Evolutionary conservation across 73 alveolate genomes (phyloP).

Genomic region (Symbiodinium pilosum): DNA sequence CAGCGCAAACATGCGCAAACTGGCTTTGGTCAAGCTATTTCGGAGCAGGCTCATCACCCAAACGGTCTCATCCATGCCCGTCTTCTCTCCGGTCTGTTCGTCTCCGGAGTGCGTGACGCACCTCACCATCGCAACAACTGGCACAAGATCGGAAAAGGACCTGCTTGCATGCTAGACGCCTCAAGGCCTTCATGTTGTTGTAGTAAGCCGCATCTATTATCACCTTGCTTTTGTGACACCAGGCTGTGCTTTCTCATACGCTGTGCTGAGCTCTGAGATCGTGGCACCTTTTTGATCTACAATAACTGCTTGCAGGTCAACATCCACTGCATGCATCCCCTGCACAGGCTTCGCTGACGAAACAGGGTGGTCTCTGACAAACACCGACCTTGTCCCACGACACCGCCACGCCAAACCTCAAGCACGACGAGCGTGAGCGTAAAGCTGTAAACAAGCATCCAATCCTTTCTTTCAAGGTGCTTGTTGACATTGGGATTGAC

Average conservation of each 20-base stretch:
- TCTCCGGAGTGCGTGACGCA: conserved; percentile 91
- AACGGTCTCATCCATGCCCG: conserved; percentile 81
- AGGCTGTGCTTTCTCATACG: not conserved
- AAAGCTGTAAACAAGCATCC: not conserved
- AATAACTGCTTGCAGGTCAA: conserved; percentile 78
- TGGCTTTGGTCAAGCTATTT: too few species aligned
- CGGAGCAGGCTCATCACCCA: conserved; percentile 16
- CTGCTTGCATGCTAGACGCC: not conserved
- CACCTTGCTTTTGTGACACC: conserved; percentile 9
- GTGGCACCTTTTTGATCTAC: conserved; percentile 43
- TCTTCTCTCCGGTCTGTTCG: conserved; percentile 87
- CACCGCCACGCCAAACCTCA: conserved; percentile 62
- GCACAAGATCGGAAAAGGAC: not conserved
- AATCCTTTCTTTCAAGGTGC: too few species aligned
- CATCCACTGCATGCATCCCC: conserved; percentile 51
- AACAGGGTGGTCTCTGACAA: not conserved
- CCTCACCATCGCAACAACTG: not conserved
- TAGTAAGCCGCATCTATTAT: conserved; percentile 81
- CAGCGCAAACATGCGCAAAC: too few species aligned
- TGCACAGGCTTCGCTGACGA: not conserved
- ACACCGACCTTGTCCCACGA: conserved; percentile 62
- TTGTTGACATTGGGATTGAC: conserved; percentile 78
- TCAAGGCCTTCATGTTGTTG: conserved; percentile 93
- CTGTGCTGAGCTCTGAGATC: not conserved
- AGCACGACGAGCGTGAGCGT: not conserved